phyloP scores from a whole-genome alignment of 768 basidiomycete species.

The Inosperma sp. region DNA sequence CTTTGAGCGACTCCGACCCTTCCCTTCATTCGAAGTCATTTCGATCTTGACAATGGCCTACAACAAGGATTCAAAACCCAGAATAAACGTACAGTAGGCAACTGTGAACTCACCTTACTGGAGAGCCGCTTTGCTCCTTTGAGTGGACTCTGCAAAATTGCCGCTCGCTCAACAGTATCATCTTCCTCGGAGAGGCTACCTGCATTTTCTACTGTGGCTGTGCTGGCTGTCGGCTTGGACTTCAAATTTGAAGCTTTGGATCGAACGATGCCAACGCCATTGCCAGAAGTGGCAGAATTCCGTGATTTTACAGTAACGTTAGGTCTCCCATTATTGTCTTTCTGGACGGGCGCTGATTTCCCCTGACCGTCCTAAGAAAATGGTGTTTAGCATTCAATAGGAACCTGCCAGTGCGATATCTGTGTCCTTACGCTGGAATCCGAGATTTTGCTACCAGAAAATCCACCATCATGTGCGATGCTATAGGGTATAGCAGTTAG shows the following conservation, averaged over 20 bases:
- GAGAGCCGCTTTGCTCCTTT: not conserved
- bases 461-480: no score
- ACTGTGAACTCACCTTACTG: not conserved
- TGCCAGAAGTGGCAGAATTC: not conserved
- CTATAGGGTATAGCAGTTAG: no score
- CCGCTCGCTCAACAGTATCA: not conserved
- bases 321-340: no score
- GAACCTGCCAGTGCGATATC: no score
- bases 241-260: not conserved
- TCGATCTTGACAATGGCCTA: not conserved
- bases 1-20: not conserved
- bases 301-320: not conserved
- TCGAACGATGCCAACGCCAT: not conserved
- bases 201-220: not conserved
- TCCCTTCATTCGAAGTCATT: not conserved
- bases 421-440: no score
- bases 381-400: no score
- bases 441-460: no score
- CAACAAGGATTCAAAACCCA: not conserved
- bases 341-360: no score
- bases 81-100: not conserved
- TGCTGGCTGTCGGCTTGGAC: not conserved
- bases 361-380: no score
- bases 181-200: not conserved
- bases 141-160: slow-evolving; percentile 1